Base-by-base conservation (phyloP, 2,329 filamentous ascomycete species). In the Penicillium oxalicum region DNA sequence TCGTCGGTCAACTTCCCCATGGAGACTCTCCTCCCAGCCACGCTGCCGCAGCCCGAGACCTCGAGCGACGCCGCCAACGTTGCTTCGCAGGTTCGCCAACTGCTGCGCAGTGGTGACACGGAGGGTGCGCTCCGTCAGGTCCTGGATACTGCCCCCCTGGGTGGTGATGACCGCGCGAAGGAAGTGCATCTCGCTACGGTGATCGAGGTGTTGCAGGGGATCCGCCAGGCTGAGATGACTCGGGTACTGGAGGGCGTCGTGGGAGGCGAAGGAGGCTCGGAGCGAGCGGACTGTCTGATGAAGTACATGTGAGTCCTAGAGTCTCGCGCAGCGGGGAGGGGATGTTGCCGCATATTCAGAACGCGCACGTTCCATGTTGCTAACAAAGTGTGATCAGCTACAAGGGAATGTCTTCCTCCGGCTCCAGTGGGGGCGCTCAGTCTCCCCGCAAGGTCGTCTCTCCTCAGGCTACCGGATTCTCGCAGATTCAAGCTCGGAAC, bases 191-290 rank as follows among this genome's bases (percentile, higher is more conserved):
- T 95, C 56, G 83, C 88, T 58, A 91, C 88, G 18, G 87, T 98
- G 36, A 83, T 89, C 53, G 93, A 98, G 73, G 91, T 97, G 50
- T 77, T 98, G 57, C 91, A 95, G 71, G 93, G 89, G 18, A 97
- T 97, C 73, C 91, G 95, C 69, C 90, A 93, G 65, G 87, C 87
- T 61, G 93, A 98, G 61, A 97, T 97, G 88, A 89, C 84, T 55
- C 87, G 88, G 11, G 83, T 97, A 63, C 76, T 98, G 58, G 83
- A 85, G 71, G 81, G 84, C 49, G 86, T 97, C 63, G 90, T 93
- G 73, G 76, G 75, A 51, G 83, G 84, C 9, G 82, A 87, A 44
- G 87, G 87, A 53, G 93, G 93, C 27, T 82, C 82, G 53, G 93
- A 97, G 72, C 79, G 87, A 52, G 75, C 95, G 58, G 93, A 98